These are phyloP conservation scores for Nicotiana knightiana DNA, from an alignment of 257 asterid genomes.

Conservation along the genomic window DNA sequence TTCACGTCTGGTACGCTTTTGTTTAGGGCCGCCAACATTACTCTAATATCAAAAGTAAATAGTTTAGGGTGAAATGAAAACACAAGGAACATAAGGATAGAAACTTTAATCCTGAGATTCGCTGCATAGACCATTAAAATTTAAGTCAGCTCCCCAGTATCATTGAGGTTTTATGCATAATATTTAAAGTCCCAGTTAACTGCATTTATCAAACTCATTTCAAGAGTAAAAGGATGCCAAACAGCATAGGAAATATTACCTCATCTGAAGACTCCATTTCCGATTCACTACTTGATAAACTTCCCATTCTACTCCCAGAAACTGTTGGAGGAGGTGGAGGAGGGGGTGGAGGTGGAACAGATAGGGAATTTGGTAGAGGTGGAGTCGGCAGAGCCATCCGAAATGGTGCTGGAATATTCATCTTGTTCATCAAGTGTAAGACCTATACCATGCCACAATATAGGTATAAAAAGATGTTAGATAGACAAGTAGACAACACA, in stretches of 20 bases:
- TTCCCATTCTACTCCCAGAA: slow-evolving; percentile 31
- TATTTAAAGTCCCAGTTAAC: neutral
- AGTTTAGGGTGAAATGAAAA: neutral
- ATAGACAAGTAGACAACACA: neutral
- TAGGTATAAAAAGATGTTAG: neutral
- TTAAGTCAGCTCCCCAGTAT: neutral
- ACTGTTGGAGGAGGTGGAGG: slow-evolving; percentile 35
- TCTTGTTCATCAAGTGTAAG: slow-evolving; percentile 97
- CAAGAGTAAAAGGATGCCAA: neutral
- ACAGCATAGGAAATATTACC: slow-evolving; percentile 31
- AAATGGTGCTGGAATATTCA: slow-evolving; percentile 97
- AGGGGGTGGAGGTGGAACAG: slow-evolving; percentile 38
- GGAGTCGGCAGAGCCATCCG: slow-evolving; percentile 90
- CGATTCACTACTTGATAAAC: slow-evolving; percentile 63
- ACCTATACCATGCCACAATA: slow-evolving; percentile 40
- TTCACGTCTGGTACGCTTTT: slow-evolving; percentile 62
- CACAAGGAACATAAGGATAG: neutral
- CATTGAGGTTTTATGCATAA: neutral
- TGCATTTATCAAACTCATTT: neutral
- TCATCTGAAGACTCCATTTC: slow-evolving; percentile 98
- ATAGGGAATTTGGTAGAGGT: slow-evolving; percentile 57
- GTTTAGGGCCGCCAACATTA: slow-evolving; percentile 31
- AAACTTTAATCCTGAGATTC: neutral
- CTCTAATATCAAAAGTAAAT: neutral
- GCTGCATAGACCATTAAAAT: neutral